Conservation (phyloP, 2,329 filamentous ascomycete genomes). For the Cytospora piceae region DNA sequence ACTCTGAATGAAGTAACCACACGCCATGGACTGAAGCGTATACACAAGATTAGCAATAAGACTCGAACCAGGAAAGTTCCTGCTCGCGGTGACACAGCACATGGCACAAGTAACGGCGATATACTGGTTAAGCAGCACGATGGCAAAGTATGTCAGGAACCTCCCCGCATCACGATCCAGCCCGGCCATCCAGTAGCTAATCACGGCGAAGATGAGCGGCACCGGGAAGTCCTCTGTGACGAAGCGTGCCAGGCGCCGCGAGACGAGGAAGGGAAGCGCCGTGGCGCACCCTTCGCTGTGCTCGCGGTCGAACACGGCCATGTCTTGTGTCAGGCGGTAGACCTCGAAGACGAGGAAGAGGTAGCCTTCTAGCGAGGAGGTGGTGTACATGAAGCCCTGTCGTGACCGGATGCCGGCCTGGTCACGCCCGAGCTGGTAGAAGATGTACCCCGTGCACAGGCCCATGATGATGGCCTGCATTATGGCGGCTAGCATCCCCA, state of each 20-base stretch:
- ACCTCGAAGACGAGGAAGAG: slow-evolving; percentile 76
- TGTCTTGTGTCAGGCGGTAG: slow-evolving; percentile 75
- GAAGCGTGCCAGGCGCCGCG: slow-evolving; percentile 69
- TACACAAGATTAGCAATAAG: slow-evolving; percentile 73
- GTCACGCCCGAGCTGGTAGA: slow-evolving; percentile 66
- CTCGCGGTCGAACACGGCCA: slow-evolving; percentile 76
- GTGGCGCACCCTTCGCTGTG: slow-evolving; percentile 73
- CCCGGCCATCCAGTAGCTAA: slow-evolving; percentile 80
- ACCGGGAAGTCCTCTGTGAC: slow-evolving; percentile 74
- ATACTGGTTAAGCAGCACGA: slow-evolving; percentile 72
- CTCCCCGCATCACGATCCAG: slow-evolving; percentile 65
- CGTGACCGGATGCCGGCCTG: slow-evolving; percentile 74
- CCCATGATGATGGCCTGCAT: slow-evolving; percentile 73
- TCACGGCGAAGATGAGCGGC: slow-evolving; percentile 69
- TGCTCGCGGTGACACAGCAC: slow-evolving; percentile 65
- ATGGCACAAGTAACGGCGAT: slow-evolving; percentile 74
- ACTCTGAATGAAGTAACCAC: slow-evolving; percentile 76
- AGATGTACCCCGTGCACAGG: slow-evolving; percentile 74
- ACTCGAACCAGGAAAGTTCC: slow-evolving; percentile 72
- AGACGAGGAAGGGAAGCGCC: slow-evolving; percentile 70
- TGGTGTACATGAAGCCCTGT: slow-evolving; percentile 73
- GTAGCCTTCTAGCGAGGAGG: slow-evolving; percentile 74
- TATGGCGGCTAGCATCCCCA: slow-evolving; percentile 73
- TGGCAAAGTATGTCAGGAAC: slow-evolving; percentile 73
- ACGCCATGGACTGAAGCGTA: slow-evolving; percentile 74